Evolutionary conservation across 73 alveolate genomes (phyloP).

Genomic region (Stentor coeruleus): DNA sequence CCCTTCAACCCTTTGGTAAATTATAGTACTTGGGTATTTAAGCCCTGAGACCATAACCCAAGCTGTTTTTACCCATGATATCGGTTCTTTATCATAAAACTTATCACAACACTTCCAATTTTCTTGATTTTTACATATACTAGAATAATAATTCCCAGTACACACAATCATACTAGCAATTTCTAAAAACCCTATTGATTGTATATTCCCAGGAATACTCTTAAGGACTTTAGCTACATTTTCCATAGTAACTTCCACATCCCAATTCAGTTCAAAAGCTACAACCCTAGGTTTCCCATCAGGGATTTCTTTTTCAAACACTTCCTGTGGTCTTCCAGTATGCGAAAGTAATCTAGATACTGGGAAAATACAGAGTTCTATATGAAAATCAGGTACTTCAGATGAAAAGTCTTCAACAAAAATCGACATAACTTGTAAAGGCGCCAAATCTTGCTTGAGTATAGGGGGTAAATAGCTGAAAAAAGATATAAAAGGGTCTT

Average conservation of each 20-base stretch:
- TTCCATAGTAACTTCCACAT: not conserved
- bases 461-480: not conserved
- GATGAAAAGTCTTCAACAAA: not conserved
- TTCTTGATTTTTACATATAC: not conserved
- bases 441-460: not conserved
- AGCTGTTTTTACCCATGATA: not conserved
- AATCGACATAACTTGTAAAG: not conserved
- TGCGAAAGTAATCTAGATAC: not conserved
- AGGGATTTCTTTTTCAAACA: not conserved
- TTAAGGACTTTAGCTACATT: not conserved
- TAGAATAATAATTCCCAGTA: not conserved
- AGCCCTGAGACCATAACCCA: not conserved
- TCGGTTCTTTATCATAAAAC: not conserved
- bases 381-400: not conserved
- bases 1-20: not conserved
- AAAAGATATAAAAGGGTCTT: not conserved
- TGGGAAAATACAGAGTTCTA: not conserved
- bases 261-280: not conserved
- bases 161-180: not conserved
- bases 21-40: not conserved
- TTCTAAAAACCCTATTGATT: too few relatives aligned
- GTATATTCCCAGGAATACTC: not conserved
- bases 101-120: not conserved
- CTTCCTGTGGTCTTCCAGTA: not conserved
- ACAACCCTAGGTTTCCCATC: not conserved